phyloP scores from a whole-genome alignment of 2,329 filamentous ascomycete species.

The Fusarium odoratissimum region DNA sequence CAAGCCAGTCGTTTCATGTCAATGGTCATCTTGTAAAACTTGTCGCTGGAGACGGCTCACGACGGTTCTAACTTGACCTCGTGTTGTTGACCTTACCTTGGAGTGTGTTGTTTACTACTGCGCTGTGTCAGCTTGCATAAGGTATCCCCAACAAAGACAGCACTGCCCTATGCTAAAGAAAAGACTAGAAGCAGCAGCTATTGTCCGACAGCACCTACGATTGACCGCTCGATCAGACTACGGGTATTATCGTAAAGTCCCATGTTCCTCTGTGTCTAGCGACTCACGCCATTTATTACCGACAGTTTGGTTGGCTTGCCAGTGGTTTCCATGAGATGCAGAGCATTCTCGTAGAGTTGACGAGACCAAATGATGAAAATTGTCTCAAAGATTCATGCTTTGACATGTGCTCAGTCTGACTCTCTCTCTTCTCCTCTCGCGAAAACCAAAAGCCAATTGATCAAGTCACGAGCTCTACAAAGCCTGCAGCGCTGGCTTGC shows the following conservation, averaged over 20 bases:
- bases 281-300: neutral
- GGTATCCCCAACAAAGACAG: constrained; percentile 11
- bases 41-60: constrained; percentile 9
- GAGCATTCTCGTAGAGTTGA: neutral
- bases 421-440: neutral
- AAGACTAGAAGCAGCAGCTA: neutral
- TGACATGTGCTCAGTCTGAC: constrained; percentile 18
- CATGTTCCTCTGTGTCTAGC: constrained; percentile 18
- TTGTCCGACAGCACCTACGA: neutral
- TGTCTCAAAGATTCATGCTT: constrained; percentile 4
- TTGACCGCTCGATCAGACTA: constrained; percentile 25
- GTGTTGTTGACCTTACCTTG: neutral
- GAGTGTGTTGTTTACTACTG: neutral
- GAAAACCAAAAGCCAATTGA: constrained; percentile 13
- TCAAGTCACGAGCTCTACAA: constrained; percentile 33
- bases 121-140: neutral
- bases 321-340: neutral
- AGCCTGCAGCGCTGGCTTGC: constrained; percentile 21
- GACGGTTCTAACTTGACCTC: neutral
- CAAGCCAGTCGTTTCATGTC: constrained; percentile 1
- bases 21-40: neutral
- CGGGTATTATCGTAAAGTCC: constrained; percentile 19
- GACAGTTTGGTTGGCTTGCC: constrained; percentile 2
- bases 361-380: neutral
- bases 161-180: constrained; percentile 15